Evolutionary conservation across 257 asterid species (phyloP), one percentile per base, ranked within the genome.

Genomic region (Penstemon barbatus): DNA sequence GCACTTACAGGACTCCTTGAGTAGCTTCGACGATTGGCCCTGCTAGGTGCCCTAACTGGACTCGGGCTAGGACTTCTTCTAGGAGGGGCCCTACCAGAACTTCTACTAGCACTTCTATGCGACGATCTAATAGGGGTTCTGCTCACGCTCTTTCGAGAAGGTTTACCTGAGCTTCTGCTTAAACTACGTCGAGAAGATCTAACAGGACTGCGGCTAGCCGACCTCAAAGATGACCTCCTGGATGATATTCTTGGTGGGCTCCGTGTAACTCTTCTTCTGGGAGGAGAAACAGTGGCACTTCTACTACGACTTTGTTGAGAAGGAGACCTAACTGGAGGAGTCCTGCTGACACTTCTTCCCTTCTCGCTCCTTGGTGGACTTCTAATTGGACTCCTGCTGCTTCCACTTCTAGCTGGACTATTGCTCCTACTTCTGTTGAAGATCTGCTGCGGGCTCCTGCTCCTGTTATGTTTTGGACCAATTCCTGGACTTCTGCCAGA

Each of bases 31-130:
- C 66, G 73, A 33, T 69, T 69, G 11, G 43, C 43, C 65, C 72
- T 68, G 45, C 13, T 40, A 3, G 66, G 57, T 4, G 13, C 66
- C 46, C 57, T 57, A 3, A 45, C 66, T 11, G 73, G 73, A 51
- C 73, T 83, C 25, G 53, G 87, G 68, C 89, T 89, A 5, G 85
- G 92, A 68, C 86, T 83, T 76, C 84, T 84, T 75, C 87, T 84
- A 71, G 79, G 76, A 45, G 86, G 88, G 65, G 65, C 85, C 72
- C 86, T 82, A 11, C 89, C 96, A 41, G 96, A 78, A 89, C 97
- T 91, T 82, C 97, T 76, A 83, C 99, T 94, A 50, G 61, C 74
- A 67, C 98, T 90, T 76, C 89, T 80, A 63, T 70, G 89, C 66
- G 87, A 58, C 42, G 81, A 70, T 67, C 86, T 78, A 62, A 80